These are phyloP conservation scores for Paecilomyces sp. DNA, from an alignment of 2,329 filamentous ascomycete genomes.

Conservation along the genomic window DNA sequence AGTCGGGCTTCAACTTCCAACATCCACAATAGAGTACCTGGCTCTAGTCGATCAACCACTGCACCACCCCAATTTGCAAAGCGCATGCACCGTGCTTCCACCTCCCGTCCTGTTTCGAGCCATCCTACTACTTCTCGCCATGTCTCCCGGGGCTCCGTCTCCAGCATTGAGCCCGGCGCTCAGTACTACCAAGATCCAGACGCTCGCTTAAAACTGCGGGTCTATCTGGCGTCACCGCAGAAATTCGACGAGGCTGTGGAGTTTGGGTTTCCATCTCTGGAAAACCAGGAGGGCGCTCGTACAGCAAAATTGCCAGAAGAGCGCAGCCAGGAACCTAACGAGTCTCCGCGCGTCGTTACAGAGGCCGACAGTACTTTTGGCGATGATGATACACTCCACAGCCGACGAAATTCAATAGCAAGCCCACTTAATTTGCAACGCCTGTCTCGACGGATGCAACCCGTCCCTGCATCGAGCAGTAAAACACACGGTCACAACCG, in stretches of 20 bases:
- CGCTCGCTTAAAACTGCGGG: conserved; percentile 74
- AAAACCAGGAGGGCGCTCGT: conserved; percentile 23
- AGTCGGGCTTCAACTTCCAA: conserved; percentile 37
- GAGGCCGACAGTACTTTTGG: conserved; percentile 40
- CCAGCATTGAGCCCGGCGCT: conserved; percentile 61
- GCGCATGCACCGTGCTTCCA: conserved; percentile 19
- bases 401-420: neutral
- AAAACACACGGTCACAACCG: conserved; percentile 44
- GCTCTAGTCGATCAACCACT: conserved; percentile 39
- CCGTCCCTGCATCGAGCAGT: conserved; percentile 19
- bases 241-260: conserved; percentile 95
- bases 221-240: conserved; percentile 80
- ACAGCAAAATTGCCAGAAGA: conserved; percentile 12
- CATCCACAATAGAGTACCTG: conserved; percentile 30
- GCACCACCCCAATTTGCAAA: conserved; percentile 18
- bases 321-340: conserved; percentile 32
- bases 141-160: conserved; percentile 45
- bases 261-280: conserved; percentile 69
- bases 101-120: conserved; percentile 33
- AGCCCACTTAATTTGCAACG: neutral
- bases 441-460: neutral
- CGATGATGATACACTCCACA: conserved; percentile 28
- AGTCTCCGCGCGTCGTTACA: conserved; percentile 46
- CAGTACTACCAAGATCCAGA: conserved; percentile 88
- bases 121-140: conserved; percentile 49